Evolutionary conservation across 306 rosid species (phyloP).

Genomic region (Trifolium repens): DNA sequence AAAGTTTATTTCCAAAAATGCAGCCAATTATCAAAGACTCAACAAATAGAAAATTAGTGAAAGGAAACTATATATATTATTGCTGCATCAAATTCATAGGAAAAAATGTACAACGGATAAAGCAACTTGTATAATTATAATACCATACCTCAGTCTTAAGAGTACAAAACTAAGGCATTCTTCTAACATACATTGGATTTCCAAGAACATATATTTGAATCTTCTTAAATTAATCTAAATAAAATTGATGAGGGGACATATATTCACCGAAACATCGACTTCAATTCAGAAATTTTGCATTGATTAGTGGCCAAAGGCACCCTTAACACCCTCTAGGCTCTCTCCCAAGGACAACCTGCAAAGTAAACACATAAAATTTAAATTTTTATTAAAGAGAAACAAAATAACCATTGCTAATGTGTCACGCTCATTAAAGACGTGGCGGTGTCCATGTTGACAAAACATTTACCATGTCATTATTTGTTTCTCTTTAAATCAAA

Average conservation of each 20-base stretch:
- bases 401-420: no score
- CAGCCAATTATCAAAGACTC: no score
- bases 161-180: constrained; percentile 16
- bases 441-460: no score
- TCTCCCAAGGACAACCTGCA: constrained; percentile 86
- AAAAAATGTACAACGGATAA: background rate
- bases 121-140: background rate
- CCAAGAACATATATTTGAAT: background rate
- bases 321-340: constrained; percentile 82
- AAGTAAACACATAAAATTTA: constrained; percentile 35
- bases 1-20: no score
- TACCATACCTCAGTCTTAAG: background rate
- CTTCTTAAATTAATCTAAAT: background rate
- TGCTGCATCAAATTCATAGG: background rate
- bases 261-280: constrained; percentile 19
- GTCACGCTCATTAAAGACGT: no score
- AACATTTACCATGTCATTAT: no score
- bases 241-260: background rate
- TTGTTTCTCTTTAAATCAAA: no score
- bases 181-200: constrained; percentile 7
- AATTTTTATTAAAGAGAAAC: no score
- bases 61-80: background rate
- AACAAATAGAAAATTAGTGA: no score
- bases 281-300: constrained; percentile 2
- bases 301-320: constrained; percentile 63